Base-by-base conservation (phyloP, 345 rosid genomes). In the Salix caprea region DNA sequence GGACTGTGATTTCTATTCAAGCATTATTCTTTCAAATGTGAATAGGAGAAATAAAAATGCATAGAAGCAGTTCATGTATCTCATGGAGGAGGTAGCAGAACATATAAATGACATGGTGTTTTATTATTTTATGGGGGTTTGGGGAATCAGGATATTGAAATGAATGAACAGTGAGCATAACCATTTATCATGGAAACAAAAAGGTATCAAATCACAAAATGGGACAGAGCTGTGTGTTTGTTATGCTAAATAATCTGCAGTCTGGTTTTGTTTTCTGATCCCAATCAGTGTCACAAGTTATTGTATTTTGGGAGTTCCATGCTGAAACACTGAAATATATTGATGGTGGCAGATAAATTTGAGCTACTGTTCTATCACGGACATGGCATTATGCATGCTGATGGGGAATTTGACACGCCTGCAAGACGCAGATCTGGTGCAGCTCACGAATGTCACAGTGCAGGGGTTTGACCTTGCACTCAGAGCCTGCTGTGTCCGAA, bases 341-440 rank as follows among this genome's bases (percentile, higher is more conserved):
- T 75, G 37, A 74, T 86, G 81, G 39, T 89, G 88, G 84, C 96
- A 94, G 97, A 86, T 94, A 85, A 92, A 90, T 77, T 80, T 95
- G 80, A 88, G 97, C 88, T 77, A 89, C 74, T 91, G 97, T 76
- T 76, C 67, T 60, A 74, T 89, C 84, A 81, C 94, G 15, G 88
- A 85, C 78, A 70, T 79, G 83, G 83, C 84, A 36, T 76, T 94
- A 67, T 91, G 89, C 76, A 82, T 90, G 92, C 71, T 91, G 85
- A 88, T 95, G 97, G 89, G 93, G 68, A 95, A 89, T 78, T 82
- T 92, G 82, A 85, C 88, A 39, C 85, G 94, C 70, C 84, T 95
- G 75, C 99, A 92, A 81, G 99, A 95, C 5, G 97, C 85, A n/a
- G 91, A 95, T 82, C 80, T 95, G 74, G 95, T 92, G 65, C 87